Evolutionary conservation across 495 filamentous ascomycete genomes (phyloP), one percentile per base, ranked within the genome.

Genomic region (Aspergillus ellipticus): DNA sequence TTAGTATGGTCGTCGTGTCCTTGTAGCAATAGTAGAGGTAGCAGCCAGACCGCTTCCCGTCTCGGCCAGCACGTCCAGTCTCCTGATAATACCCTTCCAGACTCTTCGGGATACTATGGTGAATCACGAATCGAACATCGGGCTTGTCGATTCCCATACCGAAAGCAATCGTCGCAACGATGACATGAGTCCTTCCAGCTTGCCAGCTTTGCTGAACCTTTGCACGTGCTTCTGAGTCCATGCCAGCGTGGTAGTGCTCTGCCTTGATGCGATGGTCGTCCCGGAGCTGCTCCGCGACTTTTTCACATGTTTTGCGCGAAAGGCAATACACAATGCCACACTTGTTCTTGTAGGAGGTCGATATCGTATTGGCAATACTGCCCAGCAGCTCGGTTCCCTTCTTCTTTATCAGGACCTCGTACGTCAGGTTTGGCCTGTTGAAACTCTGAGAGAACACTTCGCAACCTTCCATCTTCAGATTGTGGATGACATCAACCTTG

Each of bases 31-130:
- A 99, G 67, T 86, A 97, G 29, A 99, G 78, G 61, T 90, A 96
- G 71, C 94, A 99, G 33, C 88, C 85, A 11, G 93, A 96, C 9
- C 79, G 78, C 59, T 89, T 84, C 9, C 92, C 92, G 70, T 99
- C 94, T 61, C 94, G 83, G 8, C 94, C 94, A 19, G 94, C 94
- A 43, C 94, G 88, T 0, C 94, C 94, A 10, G 92, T 98, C 64
- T 98, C 95, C 65, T 98, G 94, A 61, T 96, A 97, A 65, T 98
- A 98, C 0, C 93, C 95, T 70, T 98, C 94, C n/a, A 98, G 77
- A 62, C 89, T 96, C 70, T 96, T 96, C 0, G 94, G 94, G 6
- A 97, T 79, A 16, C 82, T 87, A 61, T 95, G 85, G 68, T 98
- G 94, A 28, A 98, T 91, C 39, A 98, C 92, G 60, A 92, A 97